These are phyloP conservation scores for Coelastrella sp. DNA, from an alignment of 139 green algal genomes.

Conservation along the genomic window DNA sequence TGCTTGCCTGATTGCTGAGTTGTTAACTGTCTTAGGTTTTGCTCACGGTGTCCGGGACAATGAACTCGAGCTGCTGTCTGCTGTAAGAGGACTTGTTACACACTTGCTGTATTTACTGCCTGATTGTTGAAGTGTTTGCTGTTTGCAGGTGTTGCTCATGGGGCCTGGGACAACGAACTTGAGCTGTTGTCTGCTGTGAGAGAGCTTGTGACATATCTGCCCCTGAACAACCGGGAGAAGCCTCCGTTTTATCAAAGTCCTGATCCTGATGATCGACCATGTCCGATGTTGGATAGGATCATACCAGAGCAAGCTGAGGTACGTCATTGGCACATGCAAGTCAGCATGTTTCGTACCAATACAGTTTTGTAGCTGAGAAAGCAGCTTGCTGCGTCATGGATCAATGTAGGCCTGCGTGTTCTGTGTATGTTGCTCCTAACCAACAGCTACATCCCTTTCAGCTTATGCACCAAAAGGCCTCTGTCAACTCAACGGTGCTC, in stretches of 20 bases:
- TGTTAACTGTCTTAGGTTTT: no score
- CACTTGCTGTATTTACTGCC: neutral
- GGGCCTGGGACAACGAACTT: slow-evolving; percentile 70
- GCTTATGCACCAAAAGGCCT: no score
- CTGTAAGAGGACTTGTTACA: neutral
- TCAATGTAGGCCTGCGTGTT: no score
- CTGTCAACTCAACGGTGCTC: no score
- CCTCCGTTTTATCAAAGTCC: neutral
- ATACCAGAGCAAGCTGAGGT: slow-evolving; percentile 40
- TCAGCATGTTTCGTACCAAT: neutral
- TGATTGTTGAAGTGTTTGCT: neutral
- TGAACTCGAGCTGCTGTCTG: no score
- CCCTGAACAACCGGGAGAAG: slow-evolving; percentile 57
- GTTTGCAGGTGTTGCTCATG: slow-evolving; percentile 52
- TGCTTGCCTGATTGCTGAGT: no score
- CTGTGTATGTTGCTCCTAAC: no score
- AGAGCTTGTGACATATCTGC: slow-evolving; percentile 72
- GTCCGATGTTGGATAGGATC: slow-evolving; percentile 59
- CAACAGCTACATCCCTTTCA: no score
- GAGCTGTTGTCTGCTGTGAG: slow-evolving; percentile 72
- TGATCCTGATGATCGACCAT: slow-evolving; percentile 53
- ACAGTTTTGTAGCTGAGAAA: no score
- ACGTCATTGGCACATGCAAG: neutral
- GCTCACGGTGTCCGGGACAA: no score
- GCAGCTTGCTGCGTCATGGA: no score